These are phyloP conservation scores for Favolaschia claudopus DNA, from an alignment of 768 basidiomycete genomes.

Conservation along the genomic window DNA sequence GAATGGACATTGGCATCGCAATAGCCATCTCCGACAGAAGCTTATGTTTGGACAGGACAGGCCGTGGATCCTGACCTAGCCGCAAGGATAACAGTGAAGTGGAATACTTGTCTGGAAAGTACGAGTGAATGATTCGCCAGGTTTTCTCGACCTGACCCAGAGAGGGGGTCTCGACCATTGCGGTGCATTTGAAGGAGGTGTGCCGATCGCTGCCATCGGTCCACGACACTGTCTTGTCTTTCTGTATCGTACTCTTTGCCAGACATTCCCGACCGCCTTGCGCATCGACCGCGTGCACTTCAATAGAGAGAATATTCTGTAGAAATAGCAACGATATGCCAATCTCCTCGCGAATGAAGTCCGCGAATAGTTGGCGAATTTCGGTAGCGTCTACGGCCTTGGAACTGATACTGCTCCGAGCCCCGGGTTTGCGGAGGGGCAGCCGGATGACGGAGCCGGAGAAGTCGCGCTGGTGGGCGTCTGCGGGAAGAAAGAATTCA, in stretches of 20 bases:
- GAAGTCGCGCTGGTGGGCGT: slow-evolving; percentile 31
- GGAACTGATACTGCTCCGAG: slow-evolving; percentile 43
- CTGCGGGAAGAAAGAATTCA: slow-evolving; percentile 30
- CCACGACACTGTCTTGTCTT: slow-evolving; percentile 1
- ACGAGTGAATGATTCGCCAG: slow-evolving; percentile 45
- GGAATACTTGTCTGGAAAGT: slow-evolving; percentile 36
- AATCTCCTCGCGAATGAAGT: slow-evolving; percentile 50
- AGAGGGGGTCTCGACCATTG: slow-evolving; percentile 25
- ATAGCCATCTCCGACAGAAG: slow-evolving; percentile 48
- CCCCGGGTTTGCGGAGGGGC: slow-evolving; percentile 44
- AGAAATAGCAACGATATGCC: slow-evolving; percentile 52
- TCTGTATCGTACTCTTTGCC: slow-evolving; percentile 18
- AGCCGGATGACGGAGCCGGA: slow-evolving; percentile 55
- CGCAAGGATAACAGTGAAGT: slow-evolving; percentile 33
- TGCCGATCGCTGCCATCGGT: slow-evolving; percentile 17
- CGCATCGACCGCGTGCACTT: slow-evolving; percentile 45
- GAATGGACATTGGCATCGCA: slow-evolving; percentile 39
- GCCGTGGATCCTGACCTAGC: slow-evolving; percentile 32
- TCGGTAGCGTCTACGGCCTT: slow-evolving; percentile 39
- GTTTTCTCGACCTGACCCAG: slow-evolving; percentile 22
- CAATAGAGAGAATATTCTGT: slow-evolving; percentile 45
- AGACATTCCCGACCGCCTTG: slow-evolving; percentile 30
- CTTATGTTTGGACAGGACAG: slow-evolving; percentile 46
- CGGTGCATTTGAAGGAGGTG: slow-evolving; percentile 24
- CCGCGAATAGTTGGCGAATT: slow-evolving; percentile 46